phyloP scores from a whole-genome alignment of 78 protist genomes.

The Dictyostelium intermedium region DNA sequence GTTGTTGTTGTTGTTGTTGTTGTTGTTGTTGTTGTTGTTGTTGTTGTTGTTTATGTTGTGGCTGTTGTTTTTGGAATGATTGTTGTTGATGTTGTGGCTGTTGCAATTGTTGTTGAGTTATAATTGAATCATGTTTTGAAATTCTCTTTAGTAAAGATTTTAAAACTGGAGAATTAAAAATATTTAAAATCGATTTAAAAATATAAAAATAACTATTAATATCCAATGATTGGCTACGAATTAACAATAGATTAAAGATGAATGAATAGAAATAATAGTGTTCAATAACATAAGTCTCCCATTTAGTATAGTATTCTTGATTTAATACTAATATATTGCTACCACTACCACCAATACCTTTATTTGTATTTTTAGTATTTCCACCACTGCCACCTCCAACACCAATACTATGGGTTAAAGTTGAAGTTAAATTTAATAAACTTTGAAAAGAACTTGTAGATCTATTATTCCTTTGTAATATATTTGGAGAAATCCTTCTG shows the following conservation, averaged over 20 bases:
- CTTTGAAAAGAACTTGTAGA: not conserved
- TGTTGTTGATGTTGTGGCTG: not conserved
- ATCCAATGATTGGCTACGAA: not conserved
- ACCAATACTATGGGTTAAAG: not conserved
- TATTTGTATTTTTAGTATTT: not conserved
- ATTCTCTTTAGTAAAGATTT: not conserved
- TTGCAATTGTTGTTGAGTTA: not conserved
- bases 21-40: not conserved
- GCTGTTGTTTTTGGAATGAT: not conserved
- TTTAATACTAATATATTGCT: not conserved
- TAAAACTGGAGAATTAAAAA: slow-evolving; percentile 17
- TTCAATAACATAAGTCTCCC: slow-evolving; percentile 29
- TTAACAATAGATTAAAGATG: slow-evolving; percentile 3
- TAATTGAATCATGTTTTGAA: not conserved
- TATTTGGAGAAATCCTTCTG: not conserved
- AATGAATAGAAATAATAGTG: slow-evolving; percentile 44
- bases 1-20: not conserved
- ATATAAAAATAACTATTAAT: not conserved
- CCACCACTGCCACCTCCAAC: not conserved
- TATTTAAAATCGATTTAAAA: not conserved
- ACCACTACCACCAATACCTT: too few species aligned
- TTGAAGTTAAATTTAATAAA: not conserved
- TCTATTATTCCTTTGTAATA: not conserved
- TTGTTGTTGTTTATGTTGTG: not conserved
- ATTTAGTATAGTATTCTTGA: not conserved